These are phyloP conservation scores for Excoecaria cochinchinensis DNA, from an alignment of 345 rosid species.

Conservation along the genomic window DNA sequence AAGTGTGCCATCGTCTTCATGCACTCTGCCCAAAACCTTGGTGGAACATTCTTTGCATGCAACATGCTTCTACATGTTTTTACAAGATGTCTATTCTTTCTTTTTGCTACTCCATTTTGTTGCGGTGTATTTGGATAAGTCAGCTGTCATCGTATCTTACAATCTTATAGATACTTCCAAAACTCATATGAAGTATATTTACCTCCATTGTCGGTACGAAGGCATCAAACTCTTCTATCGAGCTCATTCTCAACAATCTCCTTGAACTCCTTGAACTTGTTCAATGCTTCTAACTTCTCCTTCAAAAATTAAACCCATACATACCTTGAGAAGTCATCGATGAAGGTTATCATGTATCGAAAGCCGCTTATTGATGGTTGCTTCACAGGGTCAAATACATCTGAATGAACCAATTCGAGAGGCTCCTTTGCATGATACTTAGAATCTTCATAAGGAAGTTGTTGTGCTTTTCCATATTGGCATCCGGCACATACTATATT, in stretches of 20 bases:
- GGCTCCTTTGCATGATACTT: background rate
- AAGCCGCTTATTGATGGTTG: background rate
- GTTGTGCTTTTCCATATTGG: background rate
- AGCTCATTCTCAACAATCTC: background rate
- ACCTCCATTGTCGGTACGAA: background rate
- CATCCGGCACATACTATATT: background rate
- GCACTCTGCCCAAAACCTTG: conserved; percentile 1
- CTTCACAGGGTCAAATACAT: background rate
- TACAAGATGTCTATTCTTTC: conserved; percentile 9
- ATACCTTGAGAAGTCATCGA: background rate
- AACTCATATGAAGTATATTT: background rate
- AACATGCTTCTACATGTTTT: background rate
- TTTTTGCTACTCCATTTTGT: background rate
- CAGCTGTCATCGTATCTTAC: no score
- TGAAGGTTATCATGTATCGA: background rate
- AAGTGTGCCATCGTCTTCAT: background rate
- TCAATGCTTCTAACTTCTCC: background rate
- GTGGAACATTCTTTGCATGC: background rate
- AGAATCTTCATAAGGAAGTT: background rate
- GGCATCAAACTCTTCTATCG: background rate
- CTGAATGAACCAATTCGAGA: background rate
- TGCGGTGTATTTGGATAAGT: no score
- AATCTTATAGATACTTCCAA: background rate
- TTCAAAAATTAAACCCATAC: background rate
- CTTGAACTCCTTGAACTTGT: background rate